Conservation (phyloP, 139 green algal genomes). For the Picochlorum costavermella region DNA sequence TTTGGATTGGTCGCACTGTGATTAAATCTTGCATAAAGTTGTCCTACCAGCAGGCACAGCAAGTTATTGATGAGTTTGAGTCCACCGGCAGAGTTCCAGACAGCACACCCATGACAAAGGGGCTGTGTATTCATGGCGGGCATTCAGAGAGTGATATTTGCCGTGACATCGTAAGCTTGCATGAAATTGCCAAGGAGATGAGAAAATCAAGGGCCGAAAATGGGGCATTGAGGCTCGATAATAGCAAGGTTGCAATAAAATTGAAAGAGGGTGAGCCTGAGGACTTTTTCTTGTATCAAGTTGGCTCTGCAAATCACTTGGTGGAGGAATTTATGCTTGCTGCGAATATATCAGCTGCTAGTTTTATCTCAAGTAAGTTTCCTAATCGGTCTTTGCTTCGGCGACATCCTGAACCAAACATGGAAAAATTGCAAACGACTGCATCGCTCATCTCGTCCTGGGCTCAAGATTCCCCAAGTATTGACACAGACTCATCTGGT, state of each 20-base stretch:
- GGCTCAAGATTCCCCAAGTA: conserved; percentile 19
- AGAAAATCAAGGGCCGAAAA: conserved; percentile 32
- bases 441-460: conserved; percentile 19
- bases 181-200: conserved; percentile 51
- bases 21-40: conserved; percentile 87
- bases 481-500: conserved; percentile 45
- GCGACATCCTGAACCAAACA: conserved; percentile 50
- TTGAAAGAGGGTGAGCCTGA: conserved; percentile 70
- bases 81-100: background rate
- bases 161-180: conserved; percentile 53
- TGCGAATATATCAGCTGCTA: conserved; percentile 81
- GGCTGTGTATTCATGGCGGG: conserved; percentile 31
- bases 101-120: background rate
- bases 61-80: conserved; percentile 55
- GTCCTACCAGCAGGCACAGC: conserved; percentile 72
- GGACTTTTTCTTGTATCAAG: conserved; percentile 40
- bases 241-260: conserved; percentile 47
- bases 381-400: conserved; percentile 63
- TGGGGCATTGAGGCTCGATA: conserved; percentile 74
- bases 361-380: conserved; percentile 57
- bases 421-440: conserved; percentile 51
- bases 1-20: conserved; percentile 63
- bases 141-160: conserved; percentile 61
- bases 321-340: conserved; percentile 99
- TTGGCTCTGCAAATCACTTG: conserved; percentile 74